Percentiles rank a stretch among this genome's conserved stretches.
phyloP scores from a whole-genome alignment of 352 stramenopile species.

The Paralagenidium karlingii region DNA sequence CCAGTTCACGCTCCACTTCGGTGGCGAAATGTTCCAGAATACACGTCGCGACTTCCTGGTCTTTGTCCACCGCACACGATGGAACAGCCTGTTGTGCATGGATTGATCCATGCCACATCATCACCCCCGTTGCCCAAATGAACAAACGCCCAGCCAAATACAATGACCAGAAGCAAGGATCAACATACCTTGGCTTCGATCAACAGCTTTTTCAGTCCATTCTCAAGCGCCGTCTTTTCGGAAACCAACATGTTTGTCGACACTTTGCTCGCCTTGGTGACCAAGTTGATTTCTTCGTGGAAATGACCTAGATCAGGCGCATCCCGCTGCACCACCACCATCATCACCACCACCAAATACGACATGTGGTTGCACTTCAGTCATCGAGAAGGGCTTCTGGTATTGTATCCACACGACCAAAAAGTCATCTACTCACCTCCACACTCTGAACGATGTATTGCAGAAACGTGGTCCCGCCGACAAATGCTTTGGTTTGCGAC shows the following conservation, averaged over 20 bases:
- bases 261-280: slow-evolving; percentile 63
- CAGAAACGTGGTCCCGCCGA: slow-evolving; percentile 66
- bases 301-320: slow-evolving; percentile 60
- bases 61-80: slow-evolving; percentile 3
- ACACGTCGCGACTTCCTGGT: slow-evolving; percentile 22
- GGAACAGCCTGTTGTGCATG: slow-evolving; percentile 1
- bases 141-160: not conserved
- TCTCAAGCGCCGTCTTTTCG: slow-evolving; percentile 63
- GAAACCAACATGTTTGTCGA: slow-evolving; percentile 40
- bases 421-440: slow-evolving; percentile 29
- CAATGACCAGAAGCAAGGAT: not conserved
- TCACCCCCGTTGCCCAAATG: not conserved
- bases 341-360: not conserved
- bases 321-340: slow-evolving; percentile 23
- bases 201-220: slow-evolving; percentile 35
- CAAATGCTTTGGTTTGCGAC: slow-evolving; percentile 79
- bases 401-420: not conserved
- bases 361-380: too few relatives aligned
- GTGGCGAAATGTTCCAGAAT: slow-evolving; percentile 45
- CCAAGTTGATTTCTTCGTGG: slow-evolving; percentile 63
- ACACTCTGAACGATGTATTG: slow-evolving; percentile 82
- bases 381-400: not conserved
- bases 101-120: not conserved
- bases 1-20: slow-evolving; percentile 45
- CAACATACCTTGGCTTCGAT: slow-evolving; percentile 24